Base-by-base conservation (phyloP, 257 asterid genomes). In the Rauvolfia tetraphylla region DNA sequence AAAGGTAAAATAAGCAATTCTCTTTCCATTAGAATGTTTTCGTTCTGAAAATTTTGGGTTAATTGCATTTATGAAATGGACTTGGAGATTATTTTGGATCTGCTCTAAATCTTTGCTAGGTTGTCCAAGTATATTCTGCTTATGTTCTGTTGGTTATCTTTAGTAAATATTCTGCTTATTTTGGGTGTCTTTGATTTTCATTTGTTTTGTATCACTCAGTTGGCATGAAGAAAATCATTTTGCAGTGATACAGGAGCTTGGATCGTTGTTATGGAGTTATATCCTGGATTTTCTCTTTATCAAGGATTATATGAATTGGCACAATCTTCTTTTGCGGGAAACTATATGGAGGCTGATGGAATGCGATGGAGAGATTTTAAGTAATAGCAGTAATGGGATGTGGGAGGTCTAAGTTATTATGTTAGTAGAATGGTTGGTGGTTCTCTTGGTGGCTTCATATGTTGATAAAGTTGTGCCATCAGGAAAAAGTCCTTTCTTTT, bases 341-440 rank as follows among this genome's bases (percentile, higher is more conserved):
- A 75, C 75, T 91, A 85, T 71, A 87, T 88, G 96, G 99, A 98
- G 82, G 93, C 91, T 65, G 87, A 73, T 72, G 99, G 99, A 78
- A 95, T 95, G 99, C 79, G 85, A 82, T 95, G 98, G 99, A 90
- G 80, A 80, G 86, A 93, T 86, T n/a, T 74, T 95, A 79, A 88
- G 72, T 54, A 88, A 91, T 85, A 74, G 86, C 65, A 29, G 77
- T 49, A 95, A 91, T 81, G 98, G 98, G 77, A 89, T 93, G 97
- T 86, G 75, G 79, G 93, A 85, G n/a, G 85, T 79, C 59, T 70
- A 93, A 78, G 85, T 93, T 73, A 89, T 95, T 74, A 87, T 95
- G 79, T 79, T 82, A 34, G 85, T 93, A 75, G 96, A 95, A 83
- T 95, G 99, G 99, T 66, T 89, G 74, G 83, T 93, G 76, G 90